A percentile compares a stretch with the other conserved stretches of the same genome.
Conservation (phyloP, 164 flowering plant genomes). For the Cinnamomum chago region DNA sequence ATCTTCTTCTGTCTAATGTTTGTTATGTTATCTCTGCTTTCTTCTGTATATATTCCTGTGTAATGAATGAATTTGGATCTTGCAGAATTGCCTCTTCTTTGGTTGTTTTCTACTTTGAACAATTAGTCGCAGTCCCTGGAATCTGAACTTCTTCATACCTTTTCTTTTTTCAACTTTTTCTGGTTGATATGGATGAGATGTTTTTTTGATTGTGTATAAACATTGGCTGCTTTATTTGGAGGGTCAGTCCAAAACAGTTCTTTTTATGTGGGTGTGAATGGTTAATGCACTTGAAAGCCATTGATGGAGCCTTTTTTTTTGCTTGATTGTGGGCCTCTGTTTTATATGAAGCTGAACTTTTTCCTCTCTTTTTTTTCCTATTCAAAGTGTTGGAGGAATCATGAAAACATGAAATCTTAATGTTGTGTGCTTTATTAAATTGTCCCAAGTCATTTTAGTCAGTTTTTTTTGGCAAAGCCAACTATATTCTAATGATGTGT, state of each 20-base stretch:
- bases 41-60: neutral
- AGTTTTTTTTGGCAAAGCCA: neutral
- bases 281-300: neutral
- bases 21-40: neutral
- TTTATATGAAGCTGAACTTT: neutral
- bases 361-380: neutral
- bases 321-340: neutral
- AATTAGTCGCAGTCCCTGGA: neutral
- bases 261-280: neutral
- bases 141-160: neutral
- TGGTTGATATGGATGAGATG: neutral
- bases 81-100: neutral
- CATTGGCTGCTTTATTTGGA: neutral
- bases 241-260: neutral
- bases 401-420: neutral
- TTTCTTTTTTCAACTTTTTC: neutral
- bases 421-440: neutral
- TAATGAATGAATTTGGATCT: neutral
- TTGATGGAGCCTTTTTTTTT: too few species aligned
- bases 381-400: neutral
- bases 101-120: neutral
- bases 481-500: neutral
- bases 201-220: neutral
- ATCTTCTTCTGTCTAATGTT: neutral
- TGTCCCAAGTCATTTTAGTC: neutral